Conservation (phyloP, 2,329 filamentous ascomycete genomes). For the Calonectria hawksworthii region DNA sequence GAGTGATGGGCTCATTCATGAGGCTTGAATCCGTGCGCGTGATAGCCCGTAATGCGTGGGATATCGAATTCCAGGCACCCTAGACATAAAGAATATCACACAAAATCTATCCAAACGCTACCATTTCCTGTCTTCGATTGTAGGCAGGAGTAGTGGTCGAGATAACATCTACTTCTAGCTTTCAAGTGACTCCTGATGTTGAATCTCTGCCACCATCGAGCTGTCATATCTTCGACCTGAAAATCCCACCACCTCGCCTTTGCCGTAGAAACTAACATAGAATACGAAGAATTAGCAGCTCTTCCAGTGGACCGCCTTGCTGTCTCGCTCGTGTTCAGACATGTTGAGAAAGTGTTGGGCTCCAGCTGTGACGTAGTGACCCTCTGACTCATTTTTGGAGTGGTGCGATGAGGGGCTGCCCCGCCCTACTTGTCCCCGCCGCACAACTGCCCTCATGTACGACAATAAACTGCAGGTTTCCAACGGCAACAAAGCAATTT, state of each 20-base stretch:
- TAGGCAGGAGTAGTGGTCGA: not conserved
- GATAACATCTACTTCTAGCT: not conserved
- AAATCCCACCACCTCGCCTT: not conserved
- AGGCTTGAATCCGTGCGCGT: not conserved
- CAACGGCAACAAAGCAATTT: conserved; percentile 23
- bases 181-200: not conserved
- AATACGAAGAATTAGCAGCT: not conserved
- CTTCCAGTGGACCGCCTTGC: not conserved
- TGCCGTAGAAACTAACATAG: not conserved
- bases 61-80: not conserved
- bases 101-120: not conserved
- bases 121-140: not conserved
- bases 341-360: not conserved
- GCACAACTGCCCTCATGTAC: not conserved
- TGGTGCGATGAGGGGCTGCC: not conserved
- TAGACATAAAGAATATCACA: not conserved
- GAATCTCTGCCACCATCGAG: not conserved
- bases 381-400: not conserved
- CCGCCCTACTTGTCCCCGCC: not conserved
- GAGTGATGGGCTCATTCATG: not conserved
- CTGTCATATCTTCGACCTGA: not conserved
- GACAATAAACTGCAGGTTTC: not conserved
- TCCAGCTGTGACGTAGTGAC: not conserved
- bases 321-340: not conserved
- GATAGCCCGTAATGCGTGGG: not conserved